phyloP scores from a whole-genome alignment of 108 stramenopile genomes.

The Skeletonema menzelii region DNA sequence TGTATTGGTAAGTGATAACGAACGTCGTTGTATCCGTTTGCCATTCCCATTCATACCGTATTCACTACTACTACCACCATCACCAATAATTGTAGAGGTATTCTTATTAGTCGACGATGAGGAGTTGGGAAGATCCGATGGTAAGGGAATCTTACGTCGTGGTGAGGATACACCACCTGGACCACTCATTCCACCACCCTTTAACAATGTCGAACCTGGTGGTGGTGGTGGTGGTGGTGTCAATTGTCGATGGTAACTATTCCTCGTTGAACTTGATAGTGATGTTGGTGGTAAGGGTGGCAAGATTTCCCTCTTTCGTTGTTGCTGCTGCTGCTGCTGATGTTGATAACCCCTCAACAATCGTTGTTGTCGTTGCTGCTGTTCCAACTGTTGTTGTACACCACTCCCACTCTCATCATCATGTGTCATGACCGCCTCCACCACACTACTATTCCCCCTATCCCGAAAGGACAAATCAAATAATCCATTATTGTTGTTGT shows the following conservation, averaged over 20 bases:
- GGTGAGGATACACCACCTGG: not conserved
- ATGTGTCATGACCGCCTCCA: not conserved
- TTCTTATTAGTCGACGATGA: not conserved
- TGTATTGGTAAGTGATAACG: not conserved
- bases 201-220: not conserved
- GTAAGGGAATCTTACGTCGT: not conserved
- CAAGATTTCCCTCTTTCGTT: not conserved
- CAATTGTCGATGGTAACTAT: not conserved
- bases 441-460: not conserved
- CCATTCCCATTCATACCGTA: not conserved
- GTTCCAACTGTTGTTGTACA: not conserved
- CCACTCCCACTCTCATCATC: too few relatives aligned
- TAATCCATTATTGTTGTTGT: not conserved
- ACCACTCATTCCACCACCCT: constrained; percentile 1
- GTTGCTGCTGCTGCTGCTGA: not conserved
- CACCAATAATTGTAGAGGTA: not conserved
- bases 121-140: not conserved
- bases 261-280: not conserved
- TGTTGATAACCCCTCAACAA: not conserved
- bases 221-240: not conserved
- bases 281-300: not conserved
- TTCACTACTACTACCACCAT: not conserved
- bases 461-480: not conserved
- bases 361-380: not conserved
- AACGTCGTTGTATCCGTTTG: not conserved